Evolutionary conservation across 1,284 basidiomycete genomes (phyloP).

Genomic region (Tilletia indica): DNA sequence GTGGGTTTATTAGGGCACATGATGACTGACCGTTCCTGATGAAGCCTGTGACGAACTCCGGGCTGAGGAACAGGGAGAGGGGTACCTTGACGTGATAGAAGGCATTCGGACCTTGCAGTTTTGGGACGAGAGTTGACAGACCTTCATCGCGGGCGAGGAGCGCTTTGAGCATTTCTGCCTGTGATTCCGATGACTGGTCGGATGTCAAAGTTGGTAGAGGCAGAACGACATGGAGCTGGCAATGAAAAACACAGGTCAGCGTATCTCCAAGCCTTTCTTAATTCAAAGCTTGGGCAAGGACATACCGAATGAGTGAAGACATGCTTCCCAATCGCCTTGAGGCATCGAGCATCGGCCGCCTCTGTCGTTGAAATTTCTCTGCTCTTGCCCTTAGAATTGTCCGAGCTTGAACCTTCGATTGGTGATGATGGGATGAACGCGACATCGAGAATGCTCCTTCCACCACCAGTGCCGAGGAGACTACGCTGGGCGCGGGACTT

Average conservation of each 20-base stretch:
- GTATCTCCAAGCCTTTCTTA: background rate
- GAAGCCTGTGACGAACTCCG: constrained; percentile 44
- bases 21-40: constrained; percentile 26
- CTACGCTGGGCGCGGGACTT: constrained; percentile 23
- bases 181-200: constrained; percentile 10
- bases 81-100: constrained; percentile 36
- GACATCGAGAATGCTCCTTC: background rate
- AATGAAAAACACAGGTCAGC: background rate
- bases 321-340: background rate
- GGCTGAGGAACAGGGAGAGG: constrained; percentile 44
- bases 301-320: constrained; percentile 10
- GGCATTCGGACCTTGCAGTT: too few relatives aligned
- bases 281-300: background rate
- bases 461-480: background rate
- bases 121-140: background rate
- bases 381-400: constrained; percentile 16
- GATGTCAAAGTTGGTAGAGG: constrained; percentile 21
- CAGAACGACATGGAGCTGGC: constrained; percentile 34
- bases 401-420: background rate
- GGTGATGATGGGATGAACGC: background rate
- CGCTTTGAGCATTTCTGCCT: constrained; percentile 18
- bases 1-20: background rate
- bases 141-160: constrained; percentile 19
- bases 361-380: background rate
- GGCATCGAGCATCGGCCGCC: background rate